Evolutionary conservation across 345 rosid genomes (phyloP).

Genomic region (Aurinia saxatilis): DNA sequence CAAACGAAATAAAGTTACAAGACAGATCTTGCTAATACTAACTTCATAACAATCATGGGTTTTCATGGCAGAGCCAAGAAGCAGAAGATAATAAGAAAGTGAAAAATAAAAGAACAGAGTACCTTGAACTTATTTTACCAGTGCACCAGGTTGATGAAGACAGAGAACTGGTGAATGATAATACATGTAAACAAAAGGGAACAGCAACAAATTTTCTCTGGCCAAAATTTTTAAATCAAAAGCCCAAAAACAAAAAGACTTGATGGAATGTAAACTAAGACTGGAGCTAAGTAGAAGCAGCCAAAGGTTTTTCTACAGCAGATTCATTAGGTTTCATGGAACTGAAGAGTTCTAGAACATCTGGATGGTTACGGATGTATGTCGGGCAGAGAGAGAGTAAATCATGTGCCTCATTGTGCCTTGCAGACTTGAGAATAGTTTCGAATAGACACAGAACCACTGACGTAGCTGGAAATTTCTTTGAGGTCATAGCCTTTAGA

Average conservation of each 20-base stretch:
- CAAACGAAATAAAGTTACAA: background rate
- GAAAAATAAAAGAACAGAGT: slow-evolving; percentile 1
- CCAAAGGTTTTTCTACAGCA: slow-evolving; percentile 18
- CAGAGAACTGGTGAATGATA: slow-evolving; percentile 9
- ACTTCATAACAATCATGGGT: background rate
- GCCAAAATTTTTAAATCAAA: background rate
- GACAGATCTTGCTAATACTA: background rate
- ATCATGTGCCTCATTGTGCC: slow-evolving; percentile 67
- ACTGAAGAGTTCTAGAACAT: slow-evolving; percentile 71
- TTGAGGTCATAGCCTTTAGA: slow-evolving; percentile 55
- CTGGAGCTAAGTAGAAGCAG: slow-evolving; percentile 23
- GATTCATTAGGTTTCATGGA: slow-evolving; percentile 36
- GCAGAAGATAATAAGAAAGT: background rate
- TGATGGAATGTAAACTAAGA: slow-evolving; percentile 9
- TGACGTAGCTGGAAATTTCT: slow-evolving; percentile 60
- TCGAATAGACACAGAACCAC: slow-evolving; percentile 57
- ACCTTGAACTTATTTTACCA: slow-evolving; percentile 22
- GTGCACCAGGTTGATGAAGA: slow-evolving; percentile 22
- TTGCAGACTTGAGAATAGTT: slow-evolving; percentile 55
- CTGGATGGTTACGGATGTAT: slow-evolving; percentile 61
- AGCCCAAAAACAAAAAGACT: slow-evolving; percentile 1
- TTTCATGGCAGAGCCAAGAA: background rate
- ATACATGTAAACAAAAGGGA: slow-evolving; percentile 16
- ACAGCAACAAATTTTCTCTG: background rate
- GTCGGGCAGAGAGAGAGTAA: slow-evolving; percentile 60